phyloP scores from a whole-genome alignment of 495 filamentous ascomycete genomes.

The Hypoxylon fuscum region DNA sequence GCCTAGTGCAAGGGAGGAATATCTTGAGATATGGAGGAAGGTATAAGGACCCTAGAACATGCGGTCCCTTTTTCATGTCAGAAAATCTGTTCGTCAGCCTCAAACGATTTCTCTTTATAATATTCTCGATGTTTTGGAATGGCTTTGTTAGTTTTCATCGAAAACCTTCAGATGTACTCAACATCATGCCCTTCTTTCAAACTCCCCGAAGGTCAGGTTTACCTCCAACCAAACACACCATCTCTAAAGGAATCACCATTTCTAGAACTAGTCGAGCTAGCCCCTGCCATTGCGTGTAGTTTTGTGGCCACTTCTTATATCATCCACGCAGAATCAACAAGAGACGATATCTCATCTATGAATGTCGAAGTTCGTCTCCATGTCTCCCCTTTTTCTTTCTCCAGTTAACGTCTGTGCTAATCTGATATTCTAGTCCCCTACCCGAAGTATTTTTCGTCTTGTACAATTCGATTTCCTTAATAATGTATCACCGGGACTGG shows the following conservation, averaged over 20 bases:
- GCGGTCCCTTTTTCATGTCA: neutral
- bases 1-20: no score
- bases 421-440: constrained; percentile 9
- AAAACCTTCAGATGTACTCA: constrained; percentile 26
- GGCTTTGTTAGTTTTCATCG: constrained; percentile 11
- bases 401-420: constrained; percentile 8
- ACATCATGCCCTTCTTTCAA: constrained; percentile 17
- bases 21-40: neutral
- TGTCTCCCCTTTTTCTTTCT: neutral
- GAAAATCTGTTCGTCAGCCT: no score
- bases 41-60: constrained; percentile 4
- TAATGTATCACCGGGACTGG: constrained; percentile 47
- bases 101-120: neutral
- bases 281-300: constrained; percentile 32
- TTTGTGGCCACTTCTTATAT: constrained; percentile 34
- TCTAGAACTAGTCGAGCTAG: constrained; percentile 27
- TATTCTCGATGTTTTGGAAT: constrained; percentile 14
- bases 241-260: constrained; percentile 12
- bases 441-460: constrained; percentile 9
- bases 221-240: constrained; percentile 10
- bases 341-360: constrained; percentile 7
- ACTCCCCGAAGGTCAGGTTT: constrained; percentile 15
- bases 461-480: constrained; percentile 35
- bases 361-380: constrained; percentile 18
- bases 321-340: constrained; percentile 16